phyloP scores from a whole-genome alignment of 2,329 filamentous ascomycete species.

The Falciphora oryzae region DNA sequence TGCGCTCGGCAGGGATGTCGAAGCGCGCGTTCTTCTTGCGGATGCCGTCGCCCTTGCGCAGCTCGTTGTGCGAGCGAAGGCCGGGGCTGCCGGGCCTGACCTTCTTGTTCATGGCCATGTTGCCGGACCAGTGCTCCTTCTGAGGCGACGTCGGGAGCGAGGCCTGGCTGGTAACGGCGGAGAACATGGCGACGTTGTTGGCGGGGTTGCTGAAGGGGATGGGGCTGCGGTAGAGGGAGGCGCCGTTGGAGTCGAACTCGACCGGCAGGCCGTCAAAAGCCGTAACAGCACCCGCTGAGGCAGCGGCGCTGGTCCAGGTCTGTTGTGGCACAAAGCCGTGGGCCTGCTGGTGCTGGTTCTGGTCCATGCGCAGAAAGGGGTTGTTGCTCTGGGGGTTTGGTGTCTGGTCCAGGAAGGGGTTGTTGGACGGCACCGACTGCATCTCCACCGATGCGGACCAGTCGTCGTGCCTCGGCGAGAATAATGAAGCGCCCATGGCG shows the following conservation, averaged over 20 bases:
- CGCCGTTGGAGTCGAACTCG: constrained; percentile 47
- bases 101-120: constrained; percentile 49
- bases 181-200: constrained; percentile 49
- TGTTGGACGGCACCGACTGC: constrained; percentile 58
- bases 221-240: constrained; percentile 43
- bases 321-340: constrained; percentile 32
- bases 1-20: constrained; percentile 91
- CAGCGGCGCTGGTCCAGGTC: constrained; percentile 44
- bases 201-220: constrained; percentile 51
- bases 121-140: constrained; percentile 50
- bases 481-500: constrained; percentile 49
- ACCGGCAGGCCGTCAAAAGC: constrained; percentile 58
- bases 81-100: constrained; percentile 63
- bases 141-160: constrained; percentile 48
- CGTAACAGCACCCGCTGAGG: constrained; percentile 67
- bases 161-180: constrained; percentile 37
- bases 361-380: constrained; percentile 54
- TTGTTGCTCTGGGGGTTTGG: constrained; percentile 50
- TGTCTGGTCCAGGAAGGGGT: constrained; percentile 53
- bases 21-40: constrained; percentile 99
- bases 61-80: constrained; percentile 69
- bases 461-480: constrained; percentile 60
- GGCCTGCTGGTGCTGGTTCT: constrained; percentile 30
- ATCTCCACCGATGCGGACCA: constrained; percentile 57
- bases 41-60: constrained; percentile 78